A percentile compares a stretch with the other conserved stretches of the same genome.
Conservation (phyloP, 495 filamentous ascomycete species). For the Paragyromitra xinjiangensis region DNA sequence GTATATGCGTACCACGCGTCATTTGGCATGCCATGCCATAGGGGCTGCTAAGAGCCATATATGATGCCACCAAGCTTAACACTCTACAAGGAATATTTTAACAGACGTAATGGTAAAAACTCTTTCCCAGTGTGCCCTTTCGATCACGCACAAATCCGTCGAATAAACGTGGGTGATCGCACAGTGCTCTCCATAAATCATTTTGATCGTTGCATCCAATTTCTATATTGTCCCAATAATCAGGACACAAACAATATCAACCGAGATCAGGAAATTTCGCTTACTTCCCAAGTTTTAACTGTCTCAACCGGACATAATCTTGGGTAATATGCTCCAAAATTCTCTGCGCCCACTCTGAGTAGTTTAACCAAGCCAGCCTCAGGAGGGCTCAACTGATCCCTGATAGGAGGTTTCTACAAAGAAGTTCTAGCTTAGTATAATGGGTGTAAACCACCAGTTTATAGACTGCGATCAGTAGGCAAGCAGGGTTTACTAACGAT, state of each 20-base stretch:
- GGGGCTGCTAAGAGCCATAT: neutral
- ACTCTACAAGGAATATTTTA: neutral
- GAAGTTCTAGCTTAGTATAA: neutral
- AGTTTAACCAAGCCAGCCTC: neutral
- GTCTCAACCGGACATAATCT: neutral
- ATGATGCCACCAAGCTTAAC: neutral
- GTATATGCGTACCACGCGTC: too few species aligned
- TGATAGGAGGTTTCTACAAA: neutral
- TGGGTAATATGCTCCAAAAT: neutral
- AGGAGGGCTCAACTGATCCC: neutral
- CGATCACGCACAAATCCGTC: neutral
- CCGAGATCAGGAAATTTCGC: neutral
- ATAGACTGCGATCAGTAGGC: neutral
- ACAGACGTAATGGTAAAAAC: neutral
- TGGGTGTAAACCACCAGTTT: too few species aligned
- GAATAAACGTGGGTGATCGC: neutral
- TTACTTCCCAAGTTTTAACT: neutral
- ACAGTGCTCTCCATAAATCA: neutral
- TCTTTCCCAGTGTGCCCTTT: neutral
- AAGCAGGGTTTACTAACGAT: neutral
- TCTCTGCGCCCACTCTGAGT: neutral
- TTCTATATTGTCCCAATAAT: neutral
- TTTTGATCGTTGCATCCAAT: neutral
- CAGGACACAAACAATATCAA: neutral
- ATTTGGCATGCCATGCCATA: neutral